Evolutionary conservation across 164 flowering plant genomes (phyloP).

Genomic region (Dillenia suffruticosa): DNA sequence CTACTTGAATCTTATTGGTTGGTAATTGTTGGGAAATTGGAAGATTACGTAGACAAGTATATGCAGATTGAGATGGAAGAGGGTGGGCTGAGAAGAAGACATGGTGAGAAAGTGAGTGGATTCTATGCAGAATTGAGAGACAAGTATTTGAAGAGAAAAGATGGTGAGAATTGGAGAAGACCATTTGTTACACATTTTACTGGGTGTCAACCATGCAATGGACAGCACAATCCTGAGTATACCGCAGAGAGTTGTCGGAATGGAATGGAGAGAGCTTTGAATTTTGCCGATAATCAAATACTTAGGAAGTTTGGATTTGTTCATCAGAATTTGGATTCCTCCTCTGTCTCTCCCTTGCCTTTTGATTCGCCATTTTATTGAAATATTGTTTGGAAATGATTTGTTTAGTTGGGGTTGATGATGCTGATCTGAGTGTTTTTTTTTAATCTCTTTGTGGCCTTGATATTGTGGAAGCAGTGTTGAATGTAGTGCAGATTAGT

Average conservation of each 20-base stretch:
- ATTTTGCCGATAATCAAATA: constrained; percentile 14
- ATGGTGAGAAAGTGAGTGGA: constrained; percentile 4
- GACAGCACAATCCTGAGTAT: constrained; percentile 8
- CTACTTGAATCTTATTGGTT: constrained; percentile 7
- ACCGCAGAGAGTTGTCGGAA: constrained; percentile 2
- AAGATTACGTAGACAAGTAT: background rate
- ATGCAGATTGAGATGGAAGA: background rate
- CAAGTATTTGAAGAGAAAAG: background rate
- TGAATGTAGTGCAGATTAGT: too few relatives aligned
- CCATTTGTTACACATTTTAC: constrained; percentile 15
- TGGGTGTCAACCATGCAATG: constrained; percentile 16
- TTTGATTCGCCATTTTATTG: too few relatives aligned
- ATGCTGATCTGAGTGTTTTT: too few relatives aligned
- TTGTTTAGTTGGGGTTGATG: too few relatives aligned
- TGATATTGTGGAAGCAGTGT: too few relatives aligned
- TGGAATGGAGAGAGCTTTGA: constrained; percentile 13
- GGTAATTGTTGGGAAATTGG: constrained; percentile 5
- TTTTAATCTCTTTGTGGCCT: too few relatives aligned
- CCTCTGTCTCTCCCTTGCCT: too few relatives aligned
- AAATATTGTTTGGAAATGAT: too few relatives aligned
- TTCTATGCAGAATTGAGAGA: background rate
- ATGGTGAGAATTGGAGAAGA: constrained; percentile 1
- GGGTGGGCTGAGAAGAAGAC: constrained; percentile 1
- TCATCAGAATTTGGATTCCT: background rate
- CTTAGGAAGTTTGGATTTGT: constrained; percentile 9